phyloP scores from a whole-genome alignment of 768 basidiomycete species.

The Pleurotus platypus region DNA sequence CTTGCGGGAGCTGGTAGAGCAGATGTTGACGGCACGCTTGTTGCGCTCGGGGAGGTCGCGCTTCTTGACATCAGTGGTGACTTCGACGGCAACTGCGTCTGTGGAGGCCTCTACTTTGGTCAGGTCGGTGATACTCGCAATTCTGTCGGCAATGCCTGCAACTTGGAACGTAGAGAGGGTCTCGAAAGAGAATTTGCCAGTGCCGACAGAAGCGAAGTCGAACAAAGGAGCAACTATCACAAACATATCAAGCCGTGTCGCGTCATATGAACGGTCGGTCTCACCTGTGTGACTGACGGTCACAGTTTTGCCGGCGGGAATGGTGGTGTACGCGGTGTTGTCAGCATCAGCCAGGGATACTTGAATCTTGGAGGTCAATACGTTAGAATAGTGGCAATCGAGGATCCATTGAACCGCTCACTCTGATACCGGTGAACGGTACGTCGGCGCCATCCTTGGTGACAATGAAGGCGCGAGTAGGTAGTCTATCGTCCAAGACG shows the following conservation, averaged over 20 bases:
- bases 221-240: slow-evolving; percentile 35
- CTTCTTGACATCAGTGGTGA: slow-evolving; percentile 30
- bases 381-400: too few relatives aligned
- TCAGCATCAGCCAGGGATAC: slow-evolving; percentile 32
- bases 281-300: slow-evolving; percentile 35
- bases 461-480: slow-evolving; percentile 28
- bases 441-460: slow-evolving; percentile 34
- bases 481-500: slow-evolving; percentile 48
- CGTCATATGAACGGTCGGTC: background rate
- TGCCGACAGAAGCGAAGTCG: slow-evolving; percentile 36
- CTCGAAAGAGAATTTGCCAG: slow-evolving; percentile 35
- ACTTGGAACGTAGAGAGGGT: slow-evolving; percentile 36
- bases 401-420: slow-evolving; percentile 10
- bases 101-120: slow-evolving; percentile 22
- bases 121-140: slow-evolving; percentile 17
- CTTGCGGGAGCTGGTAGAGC: background rate
- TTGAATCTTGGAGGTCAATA: slow-evolving; percentile 21
- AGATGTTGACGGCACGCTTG: slow-evolving; percentile 27
- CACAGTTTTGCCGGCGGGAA: slow-evolving; percentile 36
- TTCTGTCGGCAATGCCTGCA: slow-evolving; percentile 15
- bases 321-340: slow-evolving; percentile 33
- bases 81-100: slow-evolving; percentile 26
- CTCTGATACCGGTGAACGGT: slow-evolving; percentile 41
- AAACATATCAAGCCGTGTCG: background rate
- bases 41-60: slow-evolving; percentile 25